A percentile compares a stretch with the other conserved stretches of the same genome.
phyloP scores from a whole-genome alignment of 176 grass and related monocot genomes.

The Juncus effusus region DNA sequence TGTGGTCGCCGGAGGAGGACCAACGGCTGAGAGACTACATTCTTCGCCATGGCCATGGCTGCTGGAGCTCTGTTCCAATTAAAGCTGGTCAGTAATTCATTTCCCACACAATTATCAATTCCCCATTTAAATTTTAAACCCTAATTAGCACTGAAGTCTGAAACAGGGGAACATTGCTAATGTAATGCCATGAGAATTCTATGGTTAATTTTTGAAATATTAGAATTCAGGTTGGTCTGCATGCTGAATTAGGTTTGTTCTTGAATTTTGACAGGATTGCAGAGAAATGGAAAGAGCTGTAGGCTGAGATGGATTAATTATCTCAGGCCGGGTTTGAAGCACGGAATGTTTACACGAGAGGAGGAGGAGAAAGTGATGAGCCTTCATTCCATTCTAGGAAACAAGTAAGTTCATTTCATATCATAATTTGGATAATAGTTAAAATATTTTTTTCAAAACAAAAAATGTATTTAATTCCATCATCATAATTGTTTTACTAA shows the following conservation, averaged over 20 bases:
- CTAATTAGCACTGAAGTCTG: no score
- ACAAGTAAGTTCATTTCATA: constrained; percentile 70
- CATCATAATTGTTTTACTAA: no score
- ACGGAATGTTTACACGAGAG: constrained; percentile 57
- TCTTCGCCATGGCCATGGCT: constrained; percentile 66
- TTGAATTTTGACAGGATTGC: constrained; percentile 46
- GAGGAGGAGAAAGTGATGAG: constrained; percentile 62
- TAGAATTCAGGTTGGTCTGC: constrained; percentile 5
- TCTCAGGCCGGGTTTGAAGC: constrained; percentile 89
- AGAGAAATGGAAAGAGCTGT: constrained; percentile 97
- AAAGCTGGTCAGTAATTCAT: constrained; percentile 61
- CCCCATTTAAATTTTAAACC: background rate
- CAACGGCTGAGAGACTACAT: constrained; percentile 72
- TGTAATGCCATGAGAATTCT: background rate
- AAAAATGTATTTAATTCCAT: no score
- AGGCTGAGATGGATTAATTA: constrained; percentile 98
- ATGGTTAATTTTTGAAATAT: background rate
- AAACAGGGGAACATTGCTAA: no score
- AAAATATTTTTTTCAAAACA: no score
- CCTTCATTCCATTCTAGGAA: constrained; percentile 66
- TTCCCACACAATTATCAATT: background rate
- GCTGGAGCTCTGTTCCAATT: constrained; percentile 72
- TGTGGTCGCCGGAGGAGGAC: constrained; percentile 97
- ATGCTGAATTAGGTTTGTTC: constrained; percentile 8
- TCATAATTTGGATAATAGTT: background rate